A percentile compares a stretch with the other conserved stretches of the same genome.
Evolutionary conservation across 2,329 filamentous ascomycete species (phyloP).

Genomic region (Exserohilum rostratum): DNA sequence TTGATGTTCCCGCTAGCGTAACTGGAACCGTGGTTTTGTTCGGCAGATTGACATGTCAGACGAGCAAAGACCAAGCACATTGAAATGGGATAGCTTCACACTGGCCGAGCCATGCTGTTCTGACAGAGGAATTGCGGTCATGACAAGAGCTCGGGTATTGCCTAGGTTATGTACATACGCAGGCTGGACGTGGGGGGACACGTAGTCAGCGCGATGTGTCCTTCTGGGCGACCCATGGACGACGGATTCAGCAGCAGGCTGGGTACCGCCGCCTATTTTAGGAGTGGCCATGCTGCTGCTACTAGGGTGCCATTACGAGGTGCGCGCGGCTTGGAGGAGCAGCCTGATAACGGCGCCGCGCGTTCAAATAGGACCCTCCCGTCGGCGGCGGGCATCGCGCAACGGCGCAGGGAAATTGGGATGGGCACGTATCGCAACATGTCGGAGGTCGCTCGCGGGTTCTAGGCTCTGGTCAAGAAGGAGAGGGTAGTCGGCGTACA

Average conservation of each 20-base stretch:
- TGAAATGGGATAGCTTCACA: background rate
- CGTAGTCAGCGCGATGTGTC: background rate
- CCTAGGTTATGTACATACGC: background rate
- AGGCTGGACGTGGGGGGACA: background rate
- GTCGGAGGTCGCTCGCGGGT: background rate
- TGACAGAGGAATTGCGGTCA: background rate
- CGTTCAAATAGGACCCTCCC: too few relatives aligned
- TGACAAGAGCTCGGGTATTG: background rate
- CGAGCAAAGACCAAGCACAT: background rate
- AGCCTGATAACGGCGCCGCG: too few relatives aligned
- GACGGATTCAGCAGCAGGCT: background rate
- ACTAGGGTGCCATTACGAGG: background rate
- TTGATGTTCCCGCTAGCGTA: slow-evolving; percentile 1
- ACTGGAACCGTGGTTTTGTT: background rate
- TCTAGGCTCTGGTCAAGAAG: too few relatives aligned
- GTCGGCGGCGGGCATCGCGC: background rate
- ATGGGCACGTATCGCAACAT: background rate
- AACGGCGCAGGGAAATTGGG: slow-evolving; percentile 1
- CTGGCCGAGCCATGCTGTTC: background rate
- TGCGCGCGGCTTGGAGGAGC: background rate
- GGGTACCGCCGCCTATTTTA: background rate
- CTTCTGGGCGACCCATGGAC: background rate
- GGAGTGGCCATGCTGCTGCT: background rate
- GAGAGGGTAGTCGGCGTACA: background rate
- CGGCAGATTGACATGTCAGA: background rate